Base-by-base conservation (phyloP, 306 rosid species). In the Cucumis hystrix region DNA sequence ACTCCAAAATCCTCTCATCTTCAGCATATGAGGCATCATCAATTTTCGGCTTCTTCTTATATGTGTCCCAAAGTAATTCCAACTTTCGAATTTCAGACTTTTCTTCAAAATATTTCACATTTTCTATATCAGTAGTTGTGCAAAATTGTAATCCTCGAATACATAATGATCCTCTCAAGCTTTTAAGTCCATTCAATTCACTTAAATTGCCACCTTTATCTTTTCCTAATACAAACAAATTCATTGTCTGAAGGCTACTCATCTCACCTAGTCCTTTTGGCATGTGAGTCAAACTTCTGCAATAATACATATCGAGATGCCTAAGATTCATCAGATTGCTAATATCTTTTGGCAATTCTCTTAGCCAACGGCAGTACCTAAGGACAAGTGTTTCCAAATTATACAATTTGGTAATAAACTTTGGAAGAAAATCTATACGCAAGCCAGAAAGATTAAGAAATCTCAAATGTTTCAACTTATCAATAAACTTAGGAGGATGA, bases 291-390 rank as follows among this genome's bases (percentile, higher is more conserved):
- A 37, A 37, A 37, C 40, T 16, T 25, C 12, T 51, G 1, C 77
- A 70, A 0, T 2, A 1, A 0, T 10, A 0, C 0, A 75, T 2
- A 9, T 21, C 5, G 25, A 74, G 77, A 51, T 74, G 61, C 25
- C 18, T 74, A 30, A 74, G 63, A 28, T 30, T 74, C 17, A 54
- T 6, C 23, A 52, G n/a, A 3, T 8, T 47, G 21, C 2, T n/a
- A 4, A 20, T 14, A 28, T 72, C 77, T 25, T 7, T 6, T 1
- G 77, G 77, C 43, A 72, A 49, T 51, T 51, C 45, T 25, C 14
- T 23, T 23, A 72, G 21, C 0, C 0, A 5, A 0, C 0, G 0
- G 23, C 77, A 72, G 0, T 0, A 0, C 0, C 1, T 0, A 10
- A 72, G 20, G 8, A 13, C 15, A 18, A 72, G 40, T 16, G 37